phyloP scores from a whole-genome alignment of 176 grass and related monocot species.

The Oryza officinalis region DNA sequence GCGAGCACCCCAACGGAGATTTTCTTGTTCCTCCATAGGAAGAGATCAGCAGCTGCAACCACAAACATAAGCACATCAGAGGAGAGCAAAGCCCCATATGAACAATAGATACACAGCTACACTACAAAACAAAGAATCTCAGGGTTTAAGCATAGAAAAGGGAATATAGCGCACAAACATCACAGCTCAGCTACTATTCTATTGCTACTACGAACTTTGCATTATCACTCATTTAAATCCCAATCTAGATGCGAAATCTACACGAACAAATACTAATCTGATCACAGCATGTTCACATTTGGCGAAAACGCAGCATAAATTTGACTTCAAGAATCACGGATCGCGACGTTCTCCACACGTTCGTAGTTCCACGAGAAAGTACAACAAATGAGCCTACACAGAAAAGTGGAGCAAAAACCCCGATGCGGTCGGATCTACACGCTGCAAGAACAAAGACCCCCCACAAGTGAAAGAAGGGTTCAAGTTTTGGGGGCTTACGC shows the following conservation, averaged over 20 bases:
- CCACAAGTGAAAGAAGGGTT: too few relatives aligned
- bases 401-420: not conserved
- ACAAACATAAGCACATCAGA: conserved; percentile 10
- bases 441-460: not conserved
- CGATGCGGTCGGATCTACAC: conserved; percentile 30
- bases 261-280: not conserved
- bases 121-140: conserved; percentile 12
- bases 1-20: conserved; percentile 66
- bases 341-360: not conserved
- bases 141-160: conserved; percentile 25
- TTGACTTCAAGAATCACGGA: not conserved
- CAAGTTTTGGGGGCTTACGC: conserved; percentile 26
- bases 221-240: not conserved
- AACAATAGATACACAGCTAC: conserved; percentile 11
- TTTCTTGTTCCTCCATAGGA: conserved; percentile 98
- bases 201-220: too few relatives aligned
- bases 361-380: not conserved
- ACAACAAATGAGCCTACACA: not conserved
- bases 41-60: conserved; percentile 78
- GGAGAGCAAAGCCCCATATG: not conserved
- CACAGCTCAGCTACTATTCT: not conserved
- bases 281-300: not conserved
- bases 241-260: not conserved
- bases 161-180: not conserved
- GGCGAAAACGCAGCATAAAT: not conserved